These are phyloP conservation scores for Berberis vulgaris DNA, from an alignment of 164 flowering plant genomes.

Conservation along the genomic window DNA sequence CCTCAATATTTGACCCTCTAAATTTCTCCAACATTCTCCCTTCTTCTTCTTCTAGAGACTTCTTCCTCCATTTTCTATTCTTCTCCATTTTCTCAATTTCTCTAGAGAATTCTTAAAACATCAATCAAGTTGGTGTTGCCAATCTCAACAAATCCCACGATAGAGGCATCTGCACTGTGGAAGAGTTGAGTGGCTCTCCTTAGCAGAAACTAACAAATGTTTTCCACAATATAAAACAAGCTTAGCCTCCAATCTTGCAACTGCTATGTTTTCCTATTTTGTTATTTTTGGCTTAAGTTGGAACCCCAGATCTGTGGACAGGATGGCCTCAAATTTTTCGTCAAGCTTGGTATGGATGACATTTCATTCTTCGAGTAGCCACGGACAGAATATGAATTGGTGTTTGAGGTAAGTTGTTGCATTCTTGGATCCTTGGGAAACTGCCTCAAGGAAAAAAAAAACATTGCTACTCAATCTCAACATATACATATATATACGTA, in stretches of 20 bases:
- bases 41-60: too few relatives aligned
- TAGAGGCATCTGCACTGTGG: conserved; percentile 14
- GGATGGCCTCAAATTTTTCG: conserved; percentile 31
- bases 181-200: conserved; percentile 16
- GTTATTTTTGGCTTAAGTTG: conserved; percentile 28
- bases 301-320: conserved; percentile 36
- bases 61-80: too few relatives aligned
- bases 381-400: conserved; percentile 15
- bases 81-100: too few relatives aligned
- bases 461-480: not conserved
- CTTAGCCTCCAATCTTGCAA: conserved; percentile 54
- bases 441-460: conserved; percentile 24
- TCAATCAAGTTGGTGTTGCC: too few relatives aligned
- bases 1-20: too few relatives aligned
- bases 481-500: too few relatives aligned
- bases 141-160: conserved; percentile 16
- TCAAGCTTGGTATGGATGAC: conserved; percentile 32
- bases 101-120: too few relatives aligned
- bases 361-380: conserved; percentile 42
- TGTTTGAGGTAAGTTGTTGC: conserved; percentile 6
- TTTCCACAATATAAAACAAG: conserved; percentile 36
- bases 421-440: conserved; percentile 40
- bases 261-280: conserved; percentile 21
- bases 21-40: too few relatives aligned
- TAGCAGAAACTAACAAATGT: conserved; percentile 19